Conservation (phyloP, 2,329 filamentous ascomycete genomes). For the Hypoxylon sp. region DNA sequence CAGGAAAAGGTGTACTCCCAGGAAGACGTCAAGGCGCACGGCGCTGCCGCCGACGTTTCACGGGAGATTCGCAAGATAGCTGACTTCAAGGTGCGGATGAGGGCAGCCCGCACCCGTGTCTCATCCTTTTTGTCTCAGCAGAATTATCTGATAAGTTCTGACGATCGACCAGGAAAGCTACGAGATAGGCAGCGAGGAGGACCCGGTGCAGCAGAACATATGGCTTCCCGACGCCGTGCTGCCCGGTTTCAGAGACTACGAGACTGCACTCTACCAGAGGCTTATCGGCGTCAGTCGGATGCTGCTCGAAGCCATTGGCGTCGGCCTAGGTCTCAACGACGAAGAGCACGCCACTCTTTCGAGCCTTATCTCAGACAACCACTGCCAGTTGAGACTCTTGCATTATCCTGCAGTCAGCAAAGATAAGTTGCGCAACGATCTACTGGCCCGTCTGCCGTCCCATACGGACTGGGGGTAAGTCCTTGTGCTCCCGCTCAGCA, state of each 20-base stretch:
- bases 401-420: constrained; percentile 37
- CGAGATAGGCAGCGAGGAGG: constrained; percentile 55
- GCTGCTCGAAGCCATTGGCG: constrained; percentile 27
- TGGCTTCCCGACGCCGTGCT: constrained; percentile 56
- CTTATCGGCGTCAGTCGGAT: constrained; percentile 19
- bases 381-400: constrained; percentile 35
- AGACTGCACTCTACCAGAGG: constrained; percentile 45
- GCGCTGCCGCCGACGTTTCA: constrained; percentile 4
- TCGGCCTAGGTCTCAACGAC: constrained; percentile 20
- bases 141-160: background rate
- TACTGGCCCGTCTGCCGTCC: constrained; percentile 49
- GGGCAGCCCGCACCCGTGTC: background rate
- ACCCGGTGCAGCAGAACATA: constrained; percentile 54
- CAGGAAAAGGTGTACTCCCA: constrained; percentile 37
- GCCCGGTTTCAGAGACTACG: constrained; percentile 52
- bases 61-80: constrained; percentile 30
- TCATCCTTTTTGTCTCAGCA: background rate
- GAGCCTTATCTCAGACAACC: constrained; percentile 20
- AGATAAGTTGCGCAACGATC: constrained; percentile 28
- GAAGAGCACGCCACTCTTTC: constrained; percentile 8
- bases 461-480: constrained; percentile 61
- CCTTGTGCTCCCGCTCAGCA: constrained; percentile 4
- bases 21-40: constrained; percentile 11
- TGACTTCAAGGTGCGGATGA: constrained; percentile 34
- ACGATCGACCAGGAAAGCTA: constrained; percentile 50